Conservation (phyloP, 495 filamentous ascomycete genomes). For the Lophium mytilinum region DNA sequence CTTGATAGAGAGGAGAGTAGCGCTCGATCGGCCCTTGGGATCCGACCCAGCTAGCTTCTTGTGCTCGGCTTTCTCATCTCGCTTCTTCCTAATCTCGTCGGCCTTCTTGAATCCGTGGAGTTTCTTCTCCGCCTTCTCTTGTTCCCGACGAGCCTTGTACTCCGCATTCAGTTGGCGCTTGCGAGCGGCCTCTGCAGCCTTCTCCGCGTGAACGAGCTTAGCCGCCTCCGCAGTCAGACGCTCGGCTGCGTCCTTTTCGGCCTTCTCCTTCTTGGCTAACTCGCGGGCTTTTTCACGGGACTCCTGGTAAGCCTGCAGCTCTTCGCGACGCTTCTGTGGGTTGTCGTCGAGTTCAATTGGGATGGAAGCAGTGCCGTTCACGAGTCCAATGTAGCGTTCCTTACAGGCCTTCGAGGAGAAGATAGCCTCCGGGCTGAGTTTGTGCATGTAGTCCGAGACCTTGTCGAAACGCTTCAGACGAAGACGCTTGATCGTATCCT, state of each 20-base stretch:
- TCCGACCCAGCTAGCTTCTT: neutral
- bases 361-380: conserved; percentile 26
- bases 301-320: conserved; percentile 17
- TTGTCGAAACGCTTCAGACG: conserved; percentile 22
- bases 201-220: neutral
- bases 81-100: neutral
- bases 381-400: conserved; percentile 26
- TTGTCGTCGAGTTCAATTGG: conserved; percentile 28
- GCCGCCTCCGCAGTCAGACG: neutral
- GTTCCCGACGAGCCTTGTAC: neutral
- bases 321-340: conserved; percentile 16
- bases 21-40: too few relatives aligned
- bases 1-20: too few relatives aligned
- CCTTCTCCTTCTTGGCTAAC: neutral
- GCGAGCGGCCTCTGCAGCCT: neutral
- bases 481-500: conserved; percentile 21
- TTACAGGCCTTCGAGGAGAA: conserved; percentile 29
- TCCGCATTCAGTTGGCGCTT: neutral
- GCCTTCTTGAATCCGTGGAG: too few relatives aligned
- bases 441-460: conserved; percentile 20
- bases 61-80: neutral
- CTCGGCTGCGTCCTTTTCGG: neutral
- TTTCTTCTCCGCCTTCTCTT: neutral
- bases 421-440: conserved; percentile 9
- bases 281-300: neutral